Evolutionary conservation across 2,329 filamentous ascomycete genomes (phyloP), one percentile per base, ranked within the genome.

Genomic region (Byssochlamys sp.): DNA sequence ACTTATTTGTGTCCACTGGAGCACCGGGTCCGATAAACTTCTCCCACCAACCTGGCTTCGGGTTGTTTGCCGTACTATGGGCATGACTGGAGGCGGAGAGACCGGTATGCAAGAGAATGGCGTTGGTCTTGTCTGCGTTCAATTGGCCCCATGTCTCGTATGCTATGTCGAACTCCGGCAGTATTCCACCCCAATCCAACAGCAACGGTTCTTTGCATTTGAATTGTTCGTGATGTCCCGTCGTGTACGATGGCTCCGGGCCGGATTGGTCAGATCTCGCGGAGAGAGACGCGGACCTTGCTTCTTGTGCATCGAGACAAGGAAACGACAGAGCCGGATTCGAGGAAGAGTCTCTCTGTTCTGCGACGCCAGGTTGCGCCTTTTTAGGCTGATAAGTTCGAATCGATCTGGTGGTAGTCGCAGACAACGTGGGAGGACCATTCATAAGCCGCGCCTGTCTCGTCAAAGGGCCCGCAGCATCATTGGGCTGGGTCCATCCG

Each of bases 41-140:
- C 75, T 99, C 94, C 94, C 94, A 99, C 94, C 94, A 99, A 2
- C 94, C 94, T 0, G 91, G 88, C 71, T 91, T 88, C 0, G 89
- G 83, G 71, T 99, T 99, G 9, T 80, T 78, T 55, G 83, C 80
- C n/a, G 92, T 97, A 58, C 91, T 96, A 69, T 91, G 91, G 1
- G 94, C 94, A 75, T 99, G 94, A 58, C 91, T 97, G 5, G 91
- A 96, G n/a, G 94, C 94, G 0, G 91, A 96, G 4, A 99, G 81
- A 7, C 94, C 94, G 0, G 94, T 99, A 71, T 97, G 91, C 1
- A 99, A 77, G 7, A 99, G 81, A 60, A 99, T 94, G 3, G 86
- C 91, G 72, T 99, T 99, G 69, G 84, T 90, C 73, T 83, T 88
- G 73, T 91, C 85, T 19, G 80, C 75, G 68, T 96, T 95, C 70